phyloP scores from a whole-genome alignment of 768 basidiomycete genomes.

The Pisolithus tinctorius region DNA sequence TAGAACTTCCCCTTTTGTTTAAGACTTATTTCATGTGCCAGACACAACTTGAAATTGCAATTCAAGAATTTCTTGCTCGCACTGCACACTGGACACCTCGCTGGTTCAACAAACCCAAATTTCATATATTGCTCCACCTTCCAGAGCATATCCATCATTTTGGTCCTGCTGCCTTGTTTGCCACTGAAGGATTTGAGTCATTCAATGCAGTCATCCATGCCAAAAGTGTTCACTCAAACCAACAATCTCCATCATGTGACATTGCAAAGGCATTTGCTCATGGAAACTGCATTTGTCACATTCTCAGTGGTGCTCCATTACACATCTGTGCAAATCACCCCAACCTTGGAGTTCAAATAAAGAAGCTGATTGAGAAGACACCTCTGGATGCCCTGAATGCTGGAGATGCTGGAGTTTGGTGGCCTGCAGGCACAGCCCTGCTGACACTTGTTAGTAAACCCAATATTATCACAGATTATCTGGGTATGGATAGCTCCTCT shows the following conservation, averaged over 20 bases:
- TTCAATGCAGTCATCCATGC: conserved; percentile 33
- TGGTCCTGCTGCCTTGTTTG: conserved; percentile 38
- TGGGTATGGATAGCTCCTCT: background rate
- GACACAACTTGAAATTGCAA: conserved; percentile 11
- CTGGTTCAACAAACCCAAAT: conserved; percentile 41
- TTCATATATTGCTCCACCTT: conserved; percentile 36
- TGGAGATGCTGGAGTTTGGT: background rate
- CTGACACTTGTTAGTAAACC: background rate
- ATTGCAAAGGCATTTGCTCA: conserved; percentile 21
- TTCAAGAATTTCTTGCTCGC: conserved; percentile 30
- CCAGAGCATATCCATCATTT: conserved; percentile 30
- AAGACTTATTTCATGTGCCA: conserved; percentile 5
- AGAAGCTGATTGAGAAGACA: background rate
- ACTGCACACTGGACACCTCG: conserved; percentile 21
- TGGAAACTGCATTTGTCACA: conserved; percentile 19
- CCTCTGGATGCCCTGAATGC: background rate
- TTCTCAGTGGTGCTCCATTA: conserved; percentile 14
- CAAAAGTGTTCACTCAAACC: conserved; percentile 28
- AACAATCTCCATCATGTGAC: conserved; percentile 28
- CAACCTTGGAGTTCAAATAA: background rate
- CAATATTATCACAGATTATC: conserved; percentile 1
- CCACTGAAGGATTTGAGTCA: conserved; percentile 38
- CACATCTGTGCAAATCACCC: background rate
- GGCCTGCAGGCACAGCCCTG: background rate
- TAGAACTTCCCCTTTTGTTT: conserved; percentile 4